Conservation (phyloP, 208 protist genomes). For the Porcisia hertigi region DNA sequence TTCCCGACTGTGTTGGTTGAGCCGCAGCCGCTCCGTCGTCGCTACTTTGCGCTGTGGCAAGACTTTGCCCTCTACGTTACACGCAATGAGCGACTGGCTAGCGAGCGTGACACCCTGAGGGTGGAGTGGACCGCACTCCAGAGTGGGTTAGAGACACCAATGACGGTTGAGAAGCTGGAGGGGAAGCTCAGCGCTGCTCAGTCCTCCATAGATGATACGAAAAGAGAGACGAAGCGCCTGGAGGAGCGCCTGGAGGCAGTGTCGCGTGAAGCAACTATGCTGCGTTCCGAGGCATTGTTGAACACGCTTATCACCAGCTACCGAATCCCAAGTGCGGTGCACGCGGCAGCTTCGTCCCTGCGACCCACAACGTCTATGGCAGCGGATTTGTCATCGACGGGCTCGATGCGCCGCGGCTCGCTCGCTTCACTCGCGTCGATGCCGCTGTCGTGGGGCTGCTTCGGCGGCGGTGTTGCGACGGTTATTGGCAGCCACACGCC, state of each 20-base stretch:
- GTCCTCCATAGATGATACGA: constrained; percentile 20
- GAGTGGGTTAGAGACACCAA: constrained; percentile 30
- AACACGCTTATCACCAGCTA: constrained; percentile 34
- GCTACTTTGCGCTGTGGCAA: constrained; percentile 61
- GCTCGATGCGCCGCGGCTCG: constrained; percentile 5
- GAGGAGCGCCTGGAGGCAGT: constrained; percentile 13
- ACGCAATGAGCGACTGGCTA: constrained; percentile 35
- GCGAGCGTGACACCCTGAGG: constrained; percentile 58
- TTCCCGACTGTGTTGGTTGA: constrained; percentile 42
- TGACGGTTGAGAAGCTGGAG: constrained; percentile 36
- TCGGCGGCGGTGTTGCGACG: neutral
- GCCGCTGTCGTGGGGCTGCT: neutral
- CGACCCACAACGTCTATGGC: neutral
- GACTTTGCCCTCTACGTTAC: constrained; percentile 42
- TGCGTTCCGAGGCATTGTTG: constrained; percentile 36
- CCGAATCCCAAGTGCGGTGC: constrained; percentile 13
- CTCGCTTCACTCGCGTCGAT: constrained; percentile 1
- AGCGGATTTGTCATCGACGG: neutral
- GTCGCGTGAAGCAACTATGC: constrained; percentile 16
- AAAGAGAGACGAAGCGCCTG: constrained; percentile 16
- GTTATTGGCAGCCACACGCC: neutral
- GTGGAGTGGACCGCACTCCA: constrained; percentile 60
- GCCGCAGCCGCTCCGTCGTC: constrained; percentile 29
- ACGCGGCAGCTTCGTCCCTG: neutral
- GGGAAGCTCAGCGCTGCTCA: constrained; percentile 31